Base-by-base conservation (phyloP, 1,284 basidiomycete genomes). In the Singerocomus inundabilis region DNA sequence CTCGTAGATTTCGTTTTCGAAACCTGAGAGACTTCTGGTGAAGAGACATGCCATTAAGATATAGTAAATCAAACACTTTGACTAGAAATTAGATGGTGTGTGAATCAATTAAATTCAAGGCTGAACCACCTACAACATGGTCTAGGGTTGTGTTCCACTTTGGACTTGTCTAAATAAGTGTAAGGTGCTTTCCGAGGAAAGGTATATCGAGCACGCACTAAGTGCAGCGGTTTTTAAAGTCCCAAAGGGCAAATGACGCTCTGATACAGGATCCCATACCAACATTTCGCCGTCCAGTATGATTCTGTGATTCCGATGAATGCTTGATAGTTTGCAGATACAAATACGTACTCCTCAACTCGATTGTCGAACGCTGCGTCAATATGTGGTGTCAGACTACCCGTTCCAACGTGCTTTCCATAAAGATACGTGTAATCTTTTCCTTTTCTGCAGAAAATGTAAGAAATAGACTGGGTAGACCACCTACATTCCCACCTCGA, bases 221-320 rank as follows among this genome's bases (percentile, higher is more conserved):
- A 85, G 71, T 2, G 93, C 93, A 30, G 92, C 91, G 0, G 91
- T 91, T 69, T 98, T 98, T 44, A 98, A 72, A 0, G 84, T 89
- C 1, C 94, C 95, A 57, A 98, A 98, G 0, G 93, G 90, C 11
- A 95, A 74, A 61, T 91, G 91, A 37, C 88, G 82, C 56, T 89
- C 85, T 0, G 90, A 84, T 2, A 88, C 75, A 0, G 94, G 94
- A 66, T 98, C 94, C 89, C 91, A 97, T 3, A 95, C 95, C 36
- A 98, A 73, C 94, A 98, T 97, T 68, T 98, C 95, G 0, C 95
- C 94, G 58, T 98, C 94, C 15, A 98, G 71, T 38, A 98, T 91
- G 58, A 94, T 85, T 44, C 94, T 96, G 53, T 6, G 36, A 43
- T 9, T 40, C 16, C 49, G 24, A 52, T 49, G 28, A 43, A 21